These are phyloP conservation scores for Ilyonectria destructans DNA, from an alignment of 2,329 filamentous ascomycete genomes.

Conservation along the genomic window DNA sequence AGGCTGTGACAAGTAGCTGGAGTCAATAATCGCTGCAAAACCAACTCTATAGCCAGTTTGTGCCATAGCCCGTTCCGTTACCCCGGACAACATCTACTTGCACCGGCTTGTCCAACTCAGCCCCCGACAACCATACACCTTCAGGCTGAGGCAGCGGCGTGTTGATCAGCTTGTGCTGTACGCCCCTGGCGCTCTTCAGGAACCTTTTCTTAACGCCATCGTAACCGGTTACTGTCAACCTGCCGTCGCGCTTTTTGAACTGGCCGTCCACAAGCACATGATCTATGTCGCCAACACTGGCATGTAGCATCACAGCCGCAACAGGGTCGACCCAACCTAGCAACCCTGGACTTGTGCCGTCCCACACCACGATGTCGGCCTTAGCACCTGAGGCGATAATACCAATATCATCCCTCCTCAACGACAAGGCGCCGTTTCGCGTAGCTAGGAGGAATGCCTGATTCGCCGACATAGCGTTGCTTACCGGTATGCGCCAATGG, in stretches of 20 bases:
- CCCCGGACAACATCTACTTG: no score
- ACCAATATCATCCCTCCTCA: conserved; percentile 65
- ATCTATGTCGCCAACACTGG: conserved; percentile 67
- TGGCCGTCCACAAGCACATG: conserved; percentile 67
- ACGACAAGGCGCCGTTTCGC: conserved; percentile 66
- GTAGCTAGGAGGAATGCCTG: conserved; percentile 73
- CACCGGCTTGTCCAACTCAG: no score
- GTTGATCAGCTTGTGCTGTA: no score
- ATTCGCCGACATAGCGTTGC: conserved; percentile 67
- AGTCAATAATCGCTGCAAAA: no score
- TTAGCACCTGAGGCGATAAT: conserved; percentile 66
- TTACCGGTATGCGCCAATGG: conserved; percentile 60
- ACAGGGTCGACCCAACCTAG: conserved; percentile 71
- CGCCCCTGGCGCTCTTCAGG: no score
- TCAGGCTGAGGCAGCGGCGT: no score
- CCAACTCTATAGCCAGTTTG: no score
- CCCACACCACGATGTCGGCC: conserved; percentile 69
- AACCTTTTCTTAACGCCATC: no score
- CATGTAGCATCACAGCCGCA: conserved; percentile 70
- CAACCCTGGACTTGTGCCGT: conserved; percentile 63
- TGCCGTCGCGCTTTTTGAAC: conserved; percentile 62
- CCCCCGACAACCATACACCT: no score
- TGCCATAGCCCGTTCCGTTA: no score
- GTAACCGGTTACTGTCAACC: no score
- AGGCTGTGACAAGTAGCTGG: no score